Conservation (phyloP, 2,329 filamentous ascomycete species). For the Alternaria rosae region DNA sequence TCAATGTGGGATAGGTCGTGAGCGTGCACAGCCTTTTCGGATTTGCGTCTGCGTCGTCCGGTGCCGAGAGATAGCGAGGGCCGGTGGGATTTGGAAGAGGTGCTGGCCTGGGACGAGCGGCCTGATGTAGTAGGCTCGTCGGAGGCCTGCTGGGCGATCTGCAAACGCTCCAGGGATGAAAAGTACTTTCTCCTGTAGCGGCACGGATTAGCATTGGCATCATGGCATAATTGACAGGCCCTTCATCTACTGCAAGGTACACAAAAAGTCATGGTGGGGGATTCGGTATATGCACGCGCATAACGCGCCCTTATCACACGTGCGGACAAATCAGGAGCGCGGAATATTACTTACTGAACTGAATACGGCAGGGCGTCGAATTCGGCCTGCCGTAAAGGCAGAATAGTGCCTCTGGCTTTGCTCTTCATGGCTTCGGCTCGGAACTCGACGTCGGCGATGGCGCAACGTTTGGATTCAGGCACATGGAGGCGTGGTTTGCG, state of each 20-base stretch:
- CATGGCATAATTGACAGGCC: conserved; percentile 23
- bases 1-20: conserved; percentile 61
- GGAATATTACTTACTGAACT: conserved; percentile 51
- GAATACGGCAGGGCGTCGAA: conserved; percentile 53
- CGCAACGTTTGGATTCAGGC: conserved; percentile 13
- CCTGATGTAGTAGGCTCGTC: conserved; percentile 30
- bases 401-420: conserved; percentile 29
- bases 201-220: conserved; percentile 31
- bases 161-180: conserved; percentile 73
- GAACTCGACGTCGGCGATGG: conserved; percentile 17
- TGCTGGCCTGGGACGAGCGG: conserved; percentile 35
- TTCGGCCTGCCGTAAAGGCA: conserved; percentile 48
- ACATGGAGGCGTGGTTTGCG: conserved; percentile 13
- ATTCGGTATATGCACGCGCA: conserved; percentile 35
- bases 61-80: conserved; percentile 30
- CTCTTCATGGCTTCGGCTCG: conserved; percentile 38
- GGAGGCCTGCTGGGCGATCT: conserved; percentile 63
- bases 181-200: conserved; percentile 69
- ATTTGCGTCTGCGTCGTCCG: conserved; percentile 45
- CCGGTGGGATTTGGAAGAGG: conserved; percentile 26
- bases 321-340: conserved; percentile 21
- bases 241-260: conserved; percentile 41
- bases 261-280: conserved; percentile 23
- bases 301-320: conserved; percentile 30
- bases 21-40: conserved; percentile 36